phyloP scores from a whole-genome alignment of 1,284 basidiomycete genomes.

The Exobasidium cylindrosporum region DNA sequence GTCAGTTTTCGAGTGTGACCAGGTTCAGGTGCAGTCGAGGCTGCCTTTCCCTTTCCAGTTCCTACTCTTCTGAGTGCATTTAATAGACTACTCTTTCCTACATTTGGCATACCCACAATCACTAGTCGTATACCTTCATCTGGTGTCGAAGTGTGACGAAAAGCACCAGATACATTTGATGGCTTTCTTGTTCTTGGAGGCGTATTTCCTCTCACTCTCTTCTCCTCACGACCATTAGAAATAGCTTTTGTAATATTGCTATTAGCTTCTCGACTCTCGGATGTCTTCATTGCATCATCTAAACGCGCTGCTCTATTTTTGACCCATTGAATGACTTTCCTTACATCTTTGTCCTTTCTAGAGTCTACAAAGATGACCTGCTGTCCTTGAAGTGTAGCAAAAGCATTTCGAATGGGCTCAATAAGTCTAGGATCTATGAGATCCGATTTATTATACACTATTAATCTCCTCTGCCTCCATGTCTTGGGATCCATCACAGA shows the following conservation, averaged over 20 bases:
- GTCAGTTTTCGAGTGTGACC: conserved; percentile 52
- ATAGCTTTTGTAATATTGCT: background rate
- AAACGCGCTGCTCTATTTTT: conserved; percentile 26
- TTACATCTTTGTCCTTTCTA: conserved; percentile 58
- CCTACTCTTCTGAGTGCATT: conserved; percentile 88
- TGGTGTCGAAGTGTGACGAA: conserved; percentile 46
- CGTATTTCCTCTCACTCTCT: background rate
- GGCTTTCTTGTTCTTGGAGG: conserved; percentile 17
- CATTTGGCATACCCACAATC: conserved; percentile 85
- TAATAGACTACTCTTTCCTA: conserved; percentile 90
- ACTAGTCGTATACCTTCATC: conserved; percentile 50
- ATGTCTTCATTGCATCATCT: conserved; percentile 20
- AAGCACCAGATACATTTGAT: conserved; percentile 48
- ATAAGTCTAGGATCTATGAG: conserved; percentile 80
- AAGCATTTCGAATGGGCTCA: conserved; percentile 59
- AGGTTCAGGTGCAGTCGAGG: conserved; percentile 82
- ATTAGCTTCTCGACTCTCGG: conserved; percentile 8
- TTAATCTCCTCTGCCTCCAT: conserved; percentile 62
- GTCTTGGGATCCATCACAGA: conserved; percentile 37
- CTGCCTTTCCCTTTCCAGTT: conserved; percentile 79
- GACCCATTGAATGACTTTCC: conserved; percentile 57
- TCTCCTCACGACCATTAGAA: background rate
- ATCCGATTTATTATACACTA: conserved; percentile 91
- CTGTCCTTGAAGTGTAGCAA: conserved; percentile 57
- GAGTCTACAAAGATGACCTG: conserved; percentile 61